Conservation (phyloP, 805 yeast species). For the Lachancea kluyveri region DNA sequence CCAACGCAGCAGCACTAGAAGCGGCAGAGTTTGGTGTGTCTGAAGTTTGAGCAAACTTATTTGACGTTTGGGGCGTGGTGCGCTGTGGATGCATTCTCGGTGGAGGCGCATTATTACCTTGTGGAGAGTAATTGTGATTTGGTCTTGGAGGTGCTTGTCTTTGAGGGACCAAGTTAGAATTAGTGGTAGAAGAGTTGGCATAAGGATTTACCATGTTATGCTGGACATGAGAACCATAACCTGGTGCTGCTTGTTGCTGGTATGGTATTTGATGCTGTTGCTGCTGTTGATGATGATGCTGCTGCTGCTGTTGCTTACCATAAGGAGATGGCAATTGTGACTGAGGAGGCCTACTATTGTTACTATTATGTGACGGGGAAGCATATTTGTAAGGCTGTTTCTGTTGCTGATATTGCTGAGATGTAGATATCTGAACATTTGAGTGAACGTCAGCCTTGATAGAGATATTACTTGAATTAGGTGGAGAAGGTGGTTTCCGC, state of each 20-base stretch:
- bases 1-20: conserved; percentile 6
- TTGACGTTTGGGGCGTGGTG: conserved; percentile 2
- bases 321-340: conserved; percentile 6
- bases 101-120: conserved; percentile 11
- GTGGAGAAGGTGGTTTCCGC: conserved; percentile 55
- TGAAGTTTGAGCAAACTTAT: too few relatives aligned
- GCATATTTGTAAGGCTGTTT: conserved; percentile 3
- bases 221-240: not conserved
- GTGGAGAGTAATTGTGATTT: conserved; percentile 2
- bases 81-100: conserved; percentile 19
- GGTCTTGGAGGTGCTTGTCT: conserved; percentile 21
- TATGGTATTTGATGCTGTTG: conserved; percentile 2
- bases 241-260: conserved; percentile 1
- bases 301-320: conserved; percentile 5
- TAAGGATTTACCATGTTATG: conserved; percentile 9
- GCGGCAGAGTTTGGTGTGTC: conserved; percentile 6
- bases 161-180: conserved; percentile 18
- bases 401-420: conserved; percentile 3
- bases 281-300: conserved; percentile 8
- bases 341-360: conserved; percentile 6
- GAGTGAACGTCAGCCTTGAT: conserved; percentile 6
- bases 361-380: conserved; percentile 1
- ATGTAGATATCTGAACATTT: conserved; percentile 7
- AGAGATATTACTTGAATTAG: conserved; percentile 18
- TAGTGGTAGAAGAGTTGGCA: conserved; percentile 9